Base-by-base conservation (phyloP, 2,329 filamentous ascomycete genomes). In the Plenodomus biglobosus region DNA sequence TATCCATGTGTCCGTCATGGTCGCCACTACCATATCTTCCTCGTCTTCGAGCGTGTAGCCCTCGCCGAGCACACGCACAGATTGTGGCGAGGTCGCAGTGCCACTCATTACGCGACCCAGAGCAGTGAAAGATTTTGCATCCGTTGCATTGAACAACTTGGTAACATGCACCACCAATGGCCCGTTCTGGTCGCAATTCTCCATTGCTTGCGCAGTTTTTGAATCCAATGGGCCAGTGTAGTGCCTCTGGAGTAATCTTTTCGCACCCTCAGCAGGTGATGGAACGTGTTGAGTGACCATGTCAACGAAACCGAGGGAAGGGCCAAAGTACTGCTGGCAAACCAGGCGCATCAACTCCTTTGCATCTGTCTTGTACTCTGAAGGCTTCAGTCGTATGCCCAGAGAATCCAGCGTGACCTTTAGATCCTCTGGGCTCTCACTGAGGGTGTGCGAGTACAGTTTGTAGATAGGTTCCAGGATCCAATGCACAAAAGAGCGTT, bases 391-490 rank as follows among this genome's bases (percentile, higher is more conserved):
- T 17, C 79, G 75, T 61, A 99, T 96, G 11, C 91, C 90, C 8
- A 99, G 78, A 17, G 84, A 85, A 16, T 82, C 85, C 48, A 99
- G 75, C 0, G 91, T 94, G 39, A 81, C 80, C 65, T 88, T 91
- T 50, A 99, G 76, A 61, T 95, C 88, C 45, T 90, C 86, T 0
- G 92, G 88, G 63, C 85, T 92, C 68, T 95, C 88, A 66, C 91
- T 95, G 65, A 99, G 90, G 3, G 92, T 95, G 70, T 96, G 90
- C 15, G 91, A 92, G 71, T 92, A 97, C 36, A 99, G 80, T 73
- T 99, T 99, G 81, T 99, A 99, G 59, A 99, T 91, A 16, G 94
- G 94, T 69, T 99, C 94, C 40, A 99, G 78, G 21, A 99, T 82
- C 70, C 97, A 99, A 72, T 95, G 86, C 47, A 97, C 88, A 69